Evolutionary conservation across 306 rosid species (phyloP).

Genomic region (Albizia julibrissin): DNA sequence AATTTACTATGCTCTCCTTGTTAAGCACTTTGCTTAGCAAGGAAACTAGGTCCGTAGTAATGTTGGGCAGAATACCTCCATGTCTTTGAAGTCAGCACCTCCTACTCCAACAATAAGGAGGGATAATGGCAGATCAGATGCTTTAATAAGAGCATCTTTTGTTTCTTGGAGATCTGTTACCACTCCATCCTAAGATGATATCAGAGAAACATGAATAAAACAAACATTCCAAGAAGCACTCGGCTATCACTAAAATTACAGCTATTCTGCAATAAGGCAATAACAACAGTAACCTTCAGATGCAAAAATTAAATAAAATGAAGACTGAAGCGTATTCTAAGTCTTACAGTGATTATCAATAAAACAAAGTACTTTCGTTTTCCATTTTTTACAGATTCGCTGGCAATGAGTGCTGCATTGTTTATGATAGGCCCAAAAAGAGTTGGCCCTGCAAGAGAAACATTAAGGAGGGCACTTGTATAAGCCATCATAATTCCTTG

Average conservation of each 20-base stretch:
- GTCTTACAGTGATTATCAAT: constrained; percentile 78
- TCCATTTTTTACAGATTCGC: constrained; percentile 67
- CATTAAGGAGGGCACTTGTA: constrained; percentile 78
- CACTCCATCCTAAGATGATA: constrained; percentile 72
- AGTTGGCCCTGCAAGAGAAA: constrained; percentile 88
- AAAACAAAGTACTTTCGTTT: constrained; percentile 73
- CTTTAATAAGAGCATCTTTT: constrained; percentile 80
- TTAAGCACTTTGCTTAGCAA: too few relatives aligned
- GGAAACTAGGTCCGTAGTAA: background rate
- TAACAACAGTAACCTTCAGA: background rate
- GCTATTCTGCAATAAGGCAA: background rate
- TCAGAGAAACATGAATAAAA: constrained; percentile 7
- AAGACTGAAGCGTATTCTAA: constrained; percentile 3
- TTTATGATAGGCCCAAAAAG: constrained; percentile 78
- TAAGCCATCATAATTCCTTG: constrained; percentile 87
- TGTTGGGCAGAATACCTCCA: constrained; percentile 61
- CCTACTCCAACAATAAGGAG: constrained; percentile 88
- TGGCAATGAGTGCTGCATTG: constrained; percentile 70
- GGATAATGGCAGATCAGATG: constrained; percentile 81
- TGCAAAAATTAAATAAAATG: background rate
- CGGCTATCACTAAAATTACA: background rate
- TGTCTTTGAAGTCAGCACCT: constrained; percentile 90
- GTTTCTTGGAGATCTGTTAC: constrained; percentile 96
- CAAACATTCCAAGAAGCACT: constrained; percentile 3
- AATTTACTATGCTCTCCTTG: too few relatives aligned